Conservation (phyloP, 2,329 filamentous ascomycete species). For the Exophiala oligosperma region DNA sequence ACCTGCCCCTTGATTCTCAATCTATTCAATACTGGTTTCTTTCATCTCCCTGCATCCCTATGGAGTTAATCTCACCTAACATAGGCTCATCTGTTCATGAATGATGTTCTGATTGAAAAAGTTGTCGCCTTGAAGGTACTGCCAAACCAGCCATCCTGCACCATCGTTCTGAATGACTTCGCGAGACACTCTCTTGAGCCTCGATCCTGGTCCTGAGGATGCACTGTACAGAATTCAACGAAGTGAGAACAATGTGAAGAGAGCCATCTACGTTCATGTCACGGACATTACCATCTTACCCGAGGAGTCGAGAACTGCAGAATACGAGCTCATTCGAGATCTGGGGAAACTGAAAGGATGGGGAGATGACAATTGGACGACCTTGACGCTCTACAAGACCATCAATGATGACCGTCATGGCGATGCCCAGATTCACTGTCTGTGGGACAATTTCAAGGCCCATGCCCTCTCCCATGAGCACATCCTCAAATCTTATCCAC, state of each 20-base stretch:
- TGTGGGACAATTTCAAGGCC: background rate
- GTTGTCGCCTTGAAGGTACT: too few relatives aligned
- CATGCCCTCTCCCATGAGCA: background rate
- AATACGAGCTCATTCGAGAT: background rate
- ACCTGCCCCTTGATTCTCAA: too few relatives aligned
- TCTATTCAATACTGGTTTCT: too few relatives aligned
- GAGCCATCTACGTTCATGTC: background rate
- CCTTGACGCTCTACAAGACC: background rate
- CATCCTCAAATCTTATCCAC: background rate
- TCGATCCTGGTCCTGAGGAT: background rate
- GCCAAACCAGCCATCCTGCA: too few relatives aligned
- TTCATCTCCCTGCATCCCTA: too few relatives aligned
- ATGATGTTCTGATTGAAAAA: too few relatives aligned
- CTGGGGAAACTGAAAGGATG: background rate
- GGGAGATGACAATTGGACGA: background rate
- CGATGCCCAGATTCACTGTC: background rate
- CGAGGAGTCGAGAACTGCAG: background rate
- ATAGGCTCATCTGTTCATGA: too few relatives aligned
- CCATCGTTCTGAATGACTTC: background rate
- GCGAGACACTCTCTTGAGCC: background rate
- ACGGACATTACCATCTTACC: background rate
- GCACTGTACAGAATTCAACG: background rate
- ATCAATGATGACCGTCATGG: background rate
- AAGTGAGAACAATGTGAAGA: background rate
- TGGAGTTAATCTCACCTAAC: too few relatives aligned